Evolutionary conservation across 176 grass and related monocot species (phyloP).

Genomic region (Melocanna baccifera): DNA sequence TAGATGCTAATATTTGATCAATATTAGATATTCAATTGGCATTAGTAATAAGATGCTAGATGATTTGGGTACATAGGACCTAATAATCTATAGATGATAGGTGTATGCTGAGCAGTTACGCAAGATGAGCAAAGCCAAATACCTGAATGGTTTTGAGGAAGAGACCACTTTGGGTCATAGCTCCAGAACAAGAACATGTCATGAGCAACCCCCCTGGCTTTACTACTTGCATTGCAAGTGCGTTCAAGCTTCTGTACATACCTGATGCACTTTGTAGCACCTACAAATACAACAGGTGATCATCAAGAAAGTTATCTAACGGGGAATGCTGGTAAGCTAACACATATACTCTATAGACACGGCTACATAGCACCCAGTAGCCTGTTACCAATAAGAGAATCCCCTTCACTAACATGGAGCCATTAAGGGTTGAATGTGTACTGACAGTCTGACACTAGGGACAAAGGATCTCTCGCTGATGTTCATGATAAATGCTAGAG

Average conservation of each 20-base stretch:
- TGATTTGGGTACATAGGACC: neutral
- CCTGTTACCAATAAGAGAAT: neutral
- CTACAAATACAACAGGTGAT: slow-evolving; percentile 48
- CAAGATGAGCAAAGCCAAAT: slow-evolving; percentile 1
- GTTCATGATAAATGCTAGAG: neutral
- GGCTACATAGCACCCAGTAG: neutral
- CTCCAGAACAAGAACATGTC: slow-evolving; percentile 96
- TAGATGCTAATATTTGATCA: neutral
- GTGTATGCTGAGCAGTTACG: neutral
- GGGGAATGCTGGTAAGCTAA: neutral
- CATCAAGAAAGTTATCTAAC: neutral
- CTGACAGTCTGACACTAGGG: neutral
- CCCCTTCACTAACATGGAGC: neutral
- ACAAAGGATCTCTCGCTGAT: neutral
- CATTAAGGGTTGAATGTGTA: neutral
- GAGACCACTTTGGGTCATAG: slow-evolving; percentile 90
- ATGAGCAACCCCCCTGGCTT: slow-evolving; percentile 80
- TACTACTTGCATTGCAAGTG: slow-evolving; percentile 82
- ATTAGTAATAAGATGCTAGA: neutral
- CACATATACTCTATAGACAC: neutral
- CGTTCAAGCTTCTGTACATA: slow-evolving; percentile 90
- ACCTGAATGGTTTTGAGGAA: slow-evolving; percentile 82
- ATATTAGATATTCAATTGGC: neutral
- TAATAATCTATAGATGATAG: neutral
- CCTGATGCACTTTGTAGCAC: slow-evolving; percentile 85